Base-by-base conservation (phyloP, 163 green algal species). In the Scenedesmus sp. region DNA sequence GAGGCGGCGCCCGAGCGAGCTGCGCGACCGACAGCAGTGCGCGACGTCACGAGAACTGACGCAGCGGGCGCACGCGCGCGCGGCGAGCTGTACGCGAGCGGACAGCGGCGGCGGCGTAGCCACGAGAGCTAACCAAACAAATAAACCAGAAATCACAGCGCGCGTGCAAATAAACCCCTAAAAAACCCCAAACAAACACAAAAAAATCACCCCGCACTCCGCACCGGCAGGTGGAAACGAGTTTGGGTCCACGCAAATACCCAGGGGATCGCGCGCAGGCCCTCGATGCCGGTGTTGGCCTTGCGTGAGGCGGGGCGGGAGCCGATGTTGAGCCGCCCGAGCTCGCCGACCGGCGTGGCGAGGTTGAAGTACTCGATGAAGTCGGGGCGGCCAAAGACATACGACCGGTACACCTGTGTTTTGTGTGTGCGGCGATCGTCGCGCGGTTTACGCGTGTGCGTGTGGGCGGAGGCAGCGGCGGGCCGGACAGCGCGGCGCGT, bases 181-280 rank as follows among this genome's bases (percentile, higher is more conserved):
- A 18, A 57, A 18, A 57, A 15, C 48, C 48, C 15, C 48, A 57
- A 15, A 15, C 48, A 57, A 15, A 57, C 48, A 15, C 48, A 57
- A 57, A 57, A 57, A n/a, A n/a, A n/a, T n/a, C n/a, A n/a, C n/a
- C n/a, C n/a, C 31, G 54, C 10, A 57, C 67, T n/a, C 2, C 60
- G 60, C 53, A 81, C 75, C 45, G 96, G 96, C 81, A 99, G 88
- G 77, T 97, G 88, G 82, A 99, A 95, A 42, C 96, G 91, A 15
- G 93, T 94, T 88, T 98, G 95, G 15, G 94, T 99, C 96, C 96
- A 99, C 20, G 96, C 96, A 85, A 99, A 99, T 85, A 99, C 98
- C 96, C 96, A 99, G 56, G 96, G 96, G 79, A 99, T 99, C 72
- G 96, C 96, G 14, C 96, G 90, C 64, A 99, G 89, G 9, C 88